Evolutionary conservation across 495 filamentous ascomycete genomes (phyloP), one percentile per base, ranked within the genome.

Genomic region (Aspergillus sparsus): DNA sequence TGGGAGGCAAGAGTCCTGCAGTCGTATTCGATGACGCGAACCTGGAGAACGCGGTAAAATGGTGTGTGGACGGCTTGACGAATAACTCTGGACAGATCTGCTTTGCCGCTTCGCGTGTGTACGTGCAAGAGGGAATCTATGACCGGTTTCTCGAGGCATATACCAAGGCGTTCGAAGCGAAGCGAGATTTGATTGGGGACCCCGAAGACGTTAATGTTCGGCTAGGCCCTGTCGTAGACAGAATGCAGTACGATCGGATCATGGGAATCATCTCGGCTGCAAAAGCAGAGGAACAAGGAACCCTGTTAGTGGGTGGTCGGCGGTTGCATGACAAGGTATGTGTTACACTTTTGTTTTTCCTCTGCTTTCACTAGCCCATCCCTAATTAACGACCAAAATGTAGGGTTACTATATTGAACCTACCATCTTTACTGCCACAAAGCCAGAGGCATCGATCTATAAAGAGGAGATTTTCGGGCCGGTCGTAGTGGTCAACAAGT

Each of bases 161-260:
- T 81, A 91, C 90, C 82, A 92, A 92, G 77, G 45, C 18, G 27
- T 46, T 62, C 13, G 49, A 49, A 11, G 60, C 53, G 3, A 46
- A 31, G 8, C 31, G 13, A 9, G 8, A 21, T 0, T 75, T 81
- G 55, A 86, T 94, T 62, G 91, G 91, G 55, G 90, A 96, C 72
- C 92, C 92, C 61, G 91, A 92, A 76, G 74, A 80, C 56, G 62
- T 77, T 41, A 79, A 87, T 45, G 93, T 91, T 31, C 91, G 92
- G 87, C 89, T 93, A 73, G 92, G 92, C 49, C 91, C 91, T 15
- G 89, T 94, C 69, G 88, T 95, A 62, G 91, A 88, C 34, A 77
- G 93, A 71, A 69, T 90, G 7, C 91, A 94, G 72, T 94, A 85
- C 65, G 89, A 95, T 71, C 86, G 89, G 53, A 89, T 96, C 75